Percentiles rank a stretch among this genome's conserved stretches.
These are phyloP conservation scores for Penicillium sp. DNA, from an alignment of 2,329 filamentous ascomycete species.

Conservation along the genomic window DNA sequence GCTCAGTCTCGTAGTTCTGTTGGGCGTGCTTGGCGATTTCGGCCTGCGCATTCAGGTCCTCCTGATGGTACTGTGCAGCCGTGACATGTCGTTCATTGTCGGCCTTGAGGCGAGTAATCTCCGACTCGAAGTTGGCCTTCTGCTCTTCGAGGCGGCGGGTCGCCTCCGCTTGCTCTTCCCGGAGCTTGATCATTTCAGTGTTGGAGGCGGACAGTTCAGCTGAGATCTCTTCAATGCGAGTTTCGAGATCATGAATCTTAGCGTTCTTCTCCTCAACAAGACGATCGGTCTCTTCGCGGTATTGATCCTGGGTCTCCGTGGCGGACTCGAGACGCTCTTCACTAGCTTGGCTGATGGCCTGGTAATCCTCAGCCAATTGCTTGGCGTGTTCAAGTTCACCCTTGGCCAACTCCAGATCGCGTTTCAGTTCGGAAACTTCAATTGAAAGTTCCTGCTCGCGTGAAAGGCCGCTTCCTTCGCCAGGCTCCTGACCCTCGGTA, in stretches of 20 bases:
- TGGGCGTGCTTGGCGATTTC: conserved; percentile 92
- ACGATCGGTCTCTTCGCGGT: conserved; percentile 78
- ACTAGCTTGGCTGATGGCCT: conserved; percentile 77
- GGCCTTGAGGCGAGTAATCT: conserved; percentile 77
- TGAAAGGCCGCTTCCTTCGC: conserved; percentile 59
- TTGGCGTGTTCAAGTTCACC: conserved; percentile 78
- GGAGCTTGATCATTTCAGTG: conserved; percentile 73
- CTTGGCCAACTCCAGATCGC: conserved; percentile 77
- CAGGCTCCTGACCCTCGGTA: conserved; percentile 44
- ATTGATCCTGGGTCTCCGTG: conserved; percentile 78
- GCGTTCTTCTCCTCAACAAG: conserved; percentile 73
- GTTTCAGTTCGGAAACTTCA: conserved; percentile 81
- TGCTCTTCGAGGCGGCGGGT: conserved; percentile 73
- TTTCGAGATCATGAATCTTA: conserved; percentile 76
- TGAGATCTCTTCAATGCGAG: conserved; percentile 79
- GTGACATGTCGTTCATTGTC: conserved; percentile 77
- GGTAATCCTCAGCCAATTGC: conserved; percentile 81
- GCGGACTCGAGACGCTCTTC: conserved; percentile 84
- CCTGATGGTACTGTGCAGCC: conserved; percentile 79
- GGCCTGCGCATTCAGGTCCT: conserved; percentile 88
- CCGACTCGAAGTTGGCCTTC: conserved; percentile 72
- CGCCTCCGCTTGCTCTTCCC: conserved; percentile 75
- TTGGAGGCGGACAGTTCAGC: conserved; percentile 79
- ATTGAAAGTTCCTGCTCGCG: conserved; percentile 76
- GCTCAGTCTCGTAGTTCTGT: conserved; percentile 89